Percentiles rank a stretch among this genome's conserved stretches.
Evolutionary conservation across 2,329 filamentous ascomycete species (phyloP).

Genomic region (Hypoxylon sp.): DNA sequence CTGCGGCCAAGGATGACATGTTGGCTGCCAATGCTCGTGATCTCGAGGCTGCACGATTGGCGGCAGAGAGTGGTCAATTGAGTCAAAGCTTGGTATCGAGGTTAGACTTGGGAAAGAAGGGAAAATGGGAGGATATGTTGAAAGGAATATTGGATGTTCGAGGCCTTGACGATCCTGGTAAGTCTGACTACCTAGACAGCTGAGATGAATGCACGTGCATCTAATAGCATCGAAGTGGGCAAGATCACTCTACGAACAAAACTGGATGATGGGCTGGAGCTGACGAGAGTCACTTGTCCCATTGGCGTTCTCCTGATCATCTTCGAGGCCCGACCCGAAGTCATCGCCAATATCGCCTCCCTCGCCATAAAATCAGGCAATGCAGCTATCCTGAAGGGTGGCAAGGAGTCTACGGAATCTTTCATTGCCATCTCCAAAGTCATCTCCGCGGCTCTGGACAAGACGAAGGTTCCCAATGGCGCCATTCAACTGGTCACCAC

Average conservation of each 20-base stretch:
- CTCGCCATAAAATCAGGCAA: constrained; percentile 97
- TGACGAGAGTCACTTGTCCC: constrained; percentile 90
- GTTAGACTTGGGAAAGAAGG: constrained; percentile 83
- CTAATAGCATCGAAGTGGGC: constrained; percentile 67
- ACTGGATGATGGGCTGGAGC: constrained; percentile 83
- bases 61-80: constrained; percentile 77
- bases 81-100: constrained; percentile 86
- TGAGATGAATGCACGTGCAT: not conserved
- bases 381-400: constrained; percentile 94
- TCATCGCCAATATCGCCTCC: constrained; percentile 97
- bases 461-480: constrained; percentile 79
- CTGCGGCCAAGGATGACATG: constrained; percentile 74
- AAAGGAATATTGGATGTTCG: constrained; percentile 92
- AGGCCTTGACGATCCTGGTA: constrained; percentile 84
- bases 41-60: constrained; percentile 75
- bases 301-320: constrained; percentile 99
- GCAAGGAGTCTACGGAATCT: constrained; percentile 95
- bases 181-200: constrained; percentile 46
- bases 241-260: constrained; percentile 83
- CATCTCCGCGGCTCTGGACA: constrained; percentile 79
- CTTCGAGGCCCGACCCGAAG: constrained; percentile 96
- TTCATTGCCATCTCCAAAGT: constrained; percentile 89
- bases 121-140: constrained; percentile 98
- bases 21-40: constrained; percentile 88
- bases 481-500: constrained; percentile 95